phyloP scores from a whole-genome alignment of 192 early-diverging fungal species.

The Podila horticola region DNA sequence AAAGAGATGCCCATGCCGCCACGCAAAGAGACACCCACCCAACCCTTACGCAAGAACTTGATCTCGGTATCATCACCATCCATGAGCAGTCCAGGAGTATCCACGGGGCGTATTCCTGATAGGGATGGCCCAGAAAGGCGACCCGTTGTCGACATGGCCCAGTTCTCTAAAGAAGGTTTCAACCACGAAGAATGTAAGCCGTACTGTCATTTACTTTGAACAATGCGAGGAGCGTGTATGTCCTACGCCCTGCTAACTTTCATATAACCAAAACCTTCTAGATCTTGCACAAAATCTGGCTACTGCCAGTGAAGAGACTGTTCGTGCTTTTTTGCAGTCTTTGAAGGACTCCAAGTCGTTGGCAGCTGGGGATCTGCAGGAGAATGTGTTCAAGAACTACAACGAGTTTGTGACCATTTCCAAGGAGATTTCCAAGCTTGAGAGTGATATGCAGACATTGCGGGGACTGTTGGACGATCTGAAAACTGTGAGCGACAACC shows the following conservation, averaged over 20 bases:
- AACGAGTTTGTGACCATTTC: slow-evolving; percentile 87
- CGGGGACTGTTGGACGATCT: slow-evolving; percentile 77
- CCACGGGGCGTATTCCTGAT: slow-evolving; percentile 9
- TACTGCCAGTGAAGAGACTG: slow-evolving; percentile 64
- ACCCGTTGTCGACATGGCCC: slow-evolving; percentile 56
- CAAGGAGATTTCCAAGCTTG: slow-evolving; percentile 83
- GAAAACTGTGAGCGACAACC: slow-evolving; percentile 58
- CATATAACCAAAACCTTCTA: slow-evolving; percentile 18
- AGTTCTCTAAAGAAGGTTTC: slow-evolving; percentile 64
- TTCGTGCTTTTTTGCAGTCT: slow-evolving; percentile 63
- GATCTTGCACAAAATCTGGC: slow-evolving; percentile 65
- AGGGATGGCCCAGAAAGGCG: slow-evolving; percentile 3
- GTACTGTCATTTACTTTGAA: neutral
- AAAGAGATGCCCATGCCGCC: slow-evolving; percentile 12
- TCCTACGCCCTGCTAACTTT: too few species aligned
- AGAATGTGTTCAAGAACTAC: slow-evolving; percentile 89
- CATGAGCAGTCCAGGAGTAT: slow-evolving; percentile 1
- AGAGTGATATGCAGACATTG: slow-evolving; percentile 79
- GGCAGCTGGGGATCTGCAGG: slow-evolving; percentile 77
- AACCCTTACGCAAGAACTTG: slow-evolving; percentile 41
- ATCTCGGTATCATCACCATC: slow-evolving; percentile 42
- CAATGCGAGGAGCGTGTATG: neutral
- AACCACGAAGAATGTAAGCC: slow-evolving; percentile 63
- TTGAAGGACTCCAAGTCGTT: slow-evolving; percentile 73
- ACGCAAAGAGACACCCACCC: slow-evolving; percentile 28